phyloP scores from a whole-genome alignment of 192 early-diverging fungal species.

The Lobosporangium transversale region DNA sequence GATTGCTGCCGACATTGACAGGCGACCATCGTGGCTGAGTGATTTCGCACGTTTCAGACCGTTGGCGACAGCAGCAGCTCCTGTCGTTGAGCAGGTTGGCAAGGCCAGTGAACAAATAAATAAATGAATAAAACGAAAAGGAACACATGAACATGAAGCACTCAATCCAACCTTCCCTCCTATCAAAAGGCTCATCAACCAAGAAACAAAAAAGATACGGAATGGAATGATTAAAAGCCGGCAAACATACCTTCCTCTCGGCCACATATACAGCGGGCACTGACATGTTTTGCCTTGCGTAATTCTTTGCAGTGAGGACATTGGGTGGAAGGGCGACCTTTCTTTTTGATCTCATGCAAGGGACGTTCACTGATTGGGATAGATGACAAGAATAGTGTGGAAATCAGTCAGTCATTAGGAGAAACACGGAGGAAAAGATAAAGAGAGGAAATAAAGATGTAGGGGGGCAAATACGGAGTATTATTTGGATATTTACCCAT shows the following conservation, averaged over 20 bases:
- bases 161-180: no score
- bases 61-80: conserved; percentile 36
- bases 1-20: conserved; percentile 24
- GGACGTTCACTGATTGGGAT: conserved; percentile 55
- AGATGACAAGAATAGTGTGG: neutral
- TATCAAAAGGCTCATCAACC: no score
- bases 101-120: neutral
- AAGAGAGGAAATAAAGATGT: neutral
- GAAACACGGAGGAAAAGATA: neutral
- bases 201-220: no score
- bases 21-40: conserved; percentile 44
- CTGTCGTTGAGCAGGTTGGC: no score
- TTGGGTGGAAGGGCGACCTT: conserved; percentile 78
- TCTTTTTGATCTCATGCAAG: conserved; percentile 69
- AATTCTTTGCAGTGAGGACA: conserved; percentile 77
- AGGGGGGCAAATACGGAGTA: neutral
- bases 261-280: conserved; percentile 77
- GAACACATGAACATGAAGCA: no score
- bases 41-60: conserved; percentile 50
- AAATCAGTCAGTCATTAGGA: neutral
- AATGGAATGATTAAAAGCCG: neutral
- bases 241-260: conserved; percentile 50
- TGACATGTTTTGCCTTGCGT: conserved; percentile 70
- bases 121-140: neutral
- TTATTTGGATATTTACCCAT: conserved; percentile 34